These are phyloP conservation scores for Elsinoe ampelina DNA, from an alignment of 2,329 filamentous ascomycete genomes.

Conservation along the genomic window DNA sequence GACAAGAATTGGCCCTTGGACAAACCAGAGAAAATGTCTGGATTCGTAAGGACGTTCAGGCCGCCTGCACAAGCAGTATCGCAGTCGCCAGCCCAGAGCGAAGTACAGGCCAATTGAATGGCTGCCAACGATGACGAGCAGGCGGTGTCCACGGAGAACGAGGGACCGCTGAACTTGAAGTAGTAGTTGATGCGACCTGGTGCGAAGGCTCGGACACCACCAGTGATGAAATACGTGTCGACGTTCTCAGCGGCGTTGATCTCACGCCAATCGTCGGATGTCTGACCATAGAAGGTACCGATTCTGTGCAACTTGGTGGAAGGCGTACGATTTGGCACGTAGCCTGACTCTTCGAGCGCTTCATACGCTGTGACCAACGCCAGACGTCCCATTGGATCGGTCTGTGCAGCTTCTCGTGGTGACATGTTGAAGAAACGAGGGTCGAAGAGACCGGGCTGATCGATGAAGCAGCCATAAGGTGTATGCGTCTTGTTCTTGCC, in stretches of 20 bases:
- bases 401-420: constrained; percentile 68
- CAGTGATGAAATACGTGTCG: constrained; percentile 59
- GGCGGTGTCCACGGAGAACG: constrained; percentile 65
- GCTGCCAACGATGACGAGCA: constrained; percentile 67
- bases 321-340: constrained; percentile 61
- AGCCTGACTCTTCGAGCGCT: constrained; percentile 71
- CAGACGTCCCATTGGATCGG: constrained; percentile 71
- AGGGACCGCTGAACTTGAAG: constrained; percentile 67
- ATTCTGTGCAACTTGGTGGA: constrained; percentile 57
- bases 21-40: constrained; percentile 68
- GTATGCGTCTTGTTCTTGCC: constrained; percentile 68
- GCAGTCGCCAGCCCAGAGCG: constrained; percentile 65
- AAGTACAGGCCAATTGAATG: constrained; percentile 62
- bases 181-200: constrained; percentile 64
- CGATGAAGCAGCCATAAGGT: constrained; percentile 65
- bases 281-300: constrained; percentile 66
- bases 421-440: constrained; percentile 86
- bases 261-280: constrained; percentile 68
- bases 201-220: constrained; percentile 52
- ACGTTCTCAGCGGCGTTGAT: constrained; percentile 64
- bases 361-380: constrained; percentile 70
- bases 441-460: constrained; percentile 68
- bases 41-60: constrained; percentile 68
- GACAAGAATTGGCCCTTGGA: constrained; percentile 71
- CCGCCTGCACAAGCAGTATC: constrained; percentile 76